These are phyloP conservation scores for Arctostaphylos glauca DNA, from an alignment of 148 eudicot species.

Conservation along the genomic window DNA sequence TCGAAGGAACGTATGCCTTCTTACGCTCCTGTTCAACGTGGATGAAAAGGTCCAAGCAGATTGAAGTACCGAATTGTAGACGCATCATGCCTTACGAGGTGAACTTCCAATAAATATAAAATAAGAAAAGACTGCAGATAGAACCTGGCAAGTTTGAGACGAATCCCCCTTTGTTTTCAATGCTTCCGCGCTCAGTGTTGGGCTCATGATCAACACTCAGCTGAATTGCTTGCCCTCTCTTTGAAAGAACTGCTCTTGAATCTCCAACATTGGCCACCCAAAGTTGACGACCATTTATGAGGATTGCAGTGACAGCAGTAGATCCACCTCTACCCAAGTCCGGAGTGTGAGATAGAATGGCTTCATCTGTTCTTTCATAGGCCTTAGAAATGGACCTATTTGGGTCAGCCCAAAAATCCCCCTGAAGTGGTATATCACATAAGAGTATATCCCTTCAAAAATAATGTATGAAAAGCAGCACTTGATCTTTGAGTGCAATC, in stretches of 20 bases:
- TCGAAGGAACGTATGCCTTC: background rate
- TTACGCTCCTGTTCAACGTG: background rate
- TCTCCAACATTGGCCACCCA: slow-evolving; percentile 84
- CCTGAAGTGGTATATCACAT: slow-evolving; percentile 31
- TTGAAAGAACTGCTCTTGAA: slow-evolving; percentile 75
- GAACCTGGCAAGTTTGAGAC: slow-evolving; percentile 14
- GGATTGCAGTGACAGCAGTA: slow-evolving; percentile 77
- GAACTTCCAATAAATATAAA: background rate
- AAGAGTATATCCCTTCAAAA: background rate
- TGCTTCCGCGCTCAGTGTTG: slow-evolving; percentile 61
- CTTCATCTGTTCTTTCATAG: slow-evolving; percentile 70
- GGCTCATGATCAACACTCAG: slow-evolving; percentile 78
- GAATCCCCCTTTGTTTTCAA: slow-evolving; percentile 18
- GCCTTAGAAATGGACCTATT: slow-evolving; percentile 53
- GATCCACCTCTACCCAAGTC: slow-evolving; percentile 84
- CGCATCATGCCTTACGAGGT: background rate
- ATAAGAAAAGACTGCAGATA: slow-evolving; percentile 10
- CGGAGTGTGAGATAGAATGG: slow-evolving; percentile 59
- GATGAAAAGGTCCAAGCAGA: background rate
- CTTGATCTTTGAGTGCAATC: background rate
- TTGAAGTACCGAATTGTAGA: background rate
- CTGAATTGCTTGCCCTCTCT: slow-evolving; percentile 57
- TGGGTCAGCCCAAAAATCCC: slow-evolving; percentile 67
- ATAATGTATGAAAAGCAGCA: background rate
- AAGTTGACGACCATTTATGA: slow-evolving; percentile 53